Conservation (phyloP, 1,284 basidiomycete species). For the Athelia sp. region DNA sequence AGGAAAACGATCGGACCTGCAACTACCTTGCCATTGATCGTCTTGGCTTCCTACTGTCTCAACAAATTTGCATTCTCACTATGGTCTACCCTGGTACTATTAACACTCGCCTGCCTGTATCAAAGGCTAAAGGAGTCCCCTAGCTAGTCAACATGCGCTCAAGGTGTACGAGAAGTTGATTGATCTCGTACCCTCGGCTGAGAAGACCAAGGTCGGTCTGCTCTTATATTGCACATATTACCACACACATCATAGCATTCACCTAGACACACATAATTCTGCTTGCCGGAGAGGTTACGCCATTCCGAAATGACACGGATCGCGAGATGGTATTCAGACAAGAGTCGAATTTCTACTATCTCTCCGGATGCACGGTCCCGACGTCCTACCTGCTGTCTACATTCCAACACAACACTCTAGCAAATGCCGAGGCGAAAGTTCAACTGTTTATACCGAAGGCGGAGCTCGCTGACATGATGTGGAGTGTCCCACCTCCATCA, state of each 20-base stretch:
- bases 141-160: conserved; percentile 42
- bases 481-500: conserved; percentile 81
- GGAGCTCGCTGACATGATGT: conserved; percentile 73
- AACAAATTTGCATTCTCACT: neutral
- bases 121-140: neutral
- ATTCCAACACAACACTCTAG: conserved; percentile 45
- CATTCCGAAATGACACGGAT: conserved; percentile 84
- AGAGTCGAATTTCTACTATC: conserved; percentile 88
- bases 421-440: conserved; percentile 41
- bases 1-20: no score
- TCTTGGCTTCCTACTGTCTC: neutral
- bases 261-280: conserved; percentile 57
- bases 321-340: conserved; percentile 74
- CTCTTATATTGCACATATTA: neutral
- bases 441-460: conserved; percentile 75
- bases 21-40: neutral
- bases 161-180: conserved; percentile 48
- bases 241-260: conserved; percentile 2
- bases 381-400: conserved; percentile 63
- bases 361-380: conserved; percentile 76
- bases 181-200: conserved; percentile 38
- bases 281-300: conserved; percentile 53
- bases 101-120: no score
- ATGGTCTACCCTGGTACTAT: neutral
- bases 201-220: conserved; percentile 43